Evolutionary conservation across 2,329 filamentous ascomycete species (phyloP).

Genomic region (Penicillium sp.): DNA sequence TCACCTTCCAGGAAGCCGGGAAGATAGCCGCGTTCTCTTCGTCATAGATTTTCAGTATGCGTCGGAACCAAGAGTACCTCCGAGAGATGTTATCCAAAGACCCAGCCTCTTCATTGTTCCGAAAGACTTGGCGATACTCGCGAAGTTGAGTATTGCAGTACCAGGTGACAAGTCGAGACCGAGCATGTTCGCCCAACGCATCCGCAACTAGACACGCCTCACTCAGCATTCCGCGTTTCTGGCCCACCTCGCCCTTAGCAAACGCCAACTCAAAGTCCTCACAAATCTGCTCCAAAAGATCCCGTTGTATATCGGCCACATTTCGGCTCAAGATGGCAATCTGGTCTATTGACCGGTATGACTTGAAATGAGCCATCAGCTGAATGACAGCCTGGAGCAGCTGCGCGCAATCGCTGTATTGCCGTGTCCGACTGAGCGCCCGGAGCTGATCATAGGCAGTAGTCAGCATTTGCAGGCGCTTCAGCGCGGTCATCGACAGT

Average conservation of each 20-base stretch:
- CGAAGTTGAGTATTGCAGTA: conserved; percentile 96
- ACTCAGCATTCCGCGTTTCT: conserved; percentile 63
- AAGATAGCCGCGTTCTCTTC: conserved; percentile 87
- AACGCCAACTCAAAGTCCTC: conserved; percentile 97
- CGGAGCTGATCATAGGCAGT: conserved; percentile 97
- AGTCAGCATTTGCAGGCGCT: conserved; percentile 95
- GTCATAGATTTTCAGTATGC: conserved; percentile 92
- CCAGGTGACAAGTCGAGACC: conserved; percentile 80
- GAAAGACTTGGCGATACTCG: conserved; percentile 92
- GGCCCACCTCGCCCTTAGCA: conserved; percentile 73
- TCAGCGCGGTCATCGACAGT: conserved; percentile 94
- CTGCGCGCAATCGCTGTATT: conserved; percentile 92
- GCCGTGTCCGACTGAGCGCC: conserved; percentile 72
- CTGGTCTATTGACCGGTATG: conserved; percentile 94
- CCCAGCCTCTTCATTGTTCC: conserved; percentile 92
- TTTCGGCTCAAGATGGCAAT: conserved; percentile 89
- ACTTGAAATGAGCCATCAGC: conserved; percentile 98
- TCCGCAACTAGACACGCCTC: conserved; percentile 95
- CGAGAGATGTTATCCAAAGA: conserved; percentile 94
- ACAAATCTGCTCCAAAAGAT: conserved; percentile 93
- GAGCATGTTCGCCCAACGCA: conserved; percentile 81
- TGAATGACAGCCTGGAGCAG: conserved; percentile 91
- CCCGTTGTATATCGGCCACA: conserved; percentile 86
- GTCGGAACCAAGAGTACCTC: conserved; percentile 91
- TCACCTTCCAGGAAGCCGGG: conserved; percentile 79